Evolutionary conservation across 2,329 filamentous ascomycete genomes (phyloP).

Genomic region (Microcyclosporella mali): DNA sequence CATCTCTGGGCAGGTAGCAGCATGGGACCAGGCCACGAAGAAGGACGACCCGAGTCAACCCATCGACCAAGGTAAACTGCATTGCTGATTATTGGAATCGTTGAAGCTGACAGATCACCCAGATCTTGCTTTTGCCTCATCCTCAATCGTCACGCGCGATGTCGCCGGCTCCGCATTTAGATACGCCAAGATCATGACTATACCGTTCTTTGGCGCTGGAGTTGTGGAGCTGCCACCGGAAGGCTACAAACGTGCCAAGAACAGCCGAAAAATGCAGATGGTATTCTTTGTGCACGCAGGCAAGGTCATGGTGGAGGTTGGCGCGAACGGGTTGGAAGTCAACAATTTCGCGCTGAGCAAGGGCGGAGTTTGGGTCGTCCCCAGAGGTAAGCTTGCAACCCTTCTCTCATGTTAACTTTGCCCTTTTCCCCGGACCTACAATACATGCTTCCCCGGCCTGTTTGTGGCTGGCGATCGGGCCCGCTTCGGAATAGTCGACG

Average conservation of each 20-base stretch:
- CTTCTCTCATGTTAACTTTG: slow-evolving; percentile 9
- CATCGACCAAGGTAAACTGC: slow-evolving; percentile 35
- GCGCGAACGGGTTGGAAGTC: slow-evolving; percentile 41
- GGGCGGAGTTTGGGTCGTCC: slow-evolving; percentile 90
- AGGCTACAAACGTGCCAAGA: slow-evolving; percentile 81
- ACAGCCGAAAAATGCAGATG: slow-evolving; percentile 94
- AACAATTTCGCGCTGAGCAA: slow-evolving; percentile 75
- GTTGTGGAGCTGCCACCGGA: slow-evolving; percentile 82
- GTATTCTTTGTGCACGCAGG: slow-evolving; percentile 86
- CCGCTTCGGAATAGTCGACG: slow-evolving; percentile 6
- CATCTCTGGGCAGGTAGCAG: slow-evolving; percentile 57
- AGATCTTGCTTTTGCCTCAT: slow-evolving; percentile 57
- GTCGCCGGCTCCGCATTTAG: slow-evolving; percentile 66
- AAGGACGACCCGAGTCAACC: slow-evolving; percentile 34
- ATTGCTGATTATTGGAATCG: slow-evolving; percentile 2
- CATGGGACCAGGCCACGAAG: slow-evolving; percentile 42
- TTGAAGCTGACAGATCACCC: slow-evolving; percentile 11
- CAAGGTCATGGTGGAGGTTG: slow-evolving; percentile 71
- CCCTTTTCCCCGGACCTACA: slow-evolving; percentile 7
- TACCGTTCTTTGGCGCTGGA: slow-evolving; percentile 82
- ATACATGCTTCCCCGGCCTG: slow-evolving; percentile 10
- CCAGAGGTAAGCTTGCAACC: slow-evolving; percentile 63
- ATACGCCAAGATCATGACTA: slow-evolving; percentile 80
- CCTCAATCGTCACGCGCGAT: slow-evolving; percentile 52
- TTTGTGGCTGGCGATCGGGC: slow-evolving; percentile 12